These are phyloP conservation scores for Lactarius sp. DNA, from an alignment of 768 basidiomycete species.

Conservation along the genomic window DNA sequence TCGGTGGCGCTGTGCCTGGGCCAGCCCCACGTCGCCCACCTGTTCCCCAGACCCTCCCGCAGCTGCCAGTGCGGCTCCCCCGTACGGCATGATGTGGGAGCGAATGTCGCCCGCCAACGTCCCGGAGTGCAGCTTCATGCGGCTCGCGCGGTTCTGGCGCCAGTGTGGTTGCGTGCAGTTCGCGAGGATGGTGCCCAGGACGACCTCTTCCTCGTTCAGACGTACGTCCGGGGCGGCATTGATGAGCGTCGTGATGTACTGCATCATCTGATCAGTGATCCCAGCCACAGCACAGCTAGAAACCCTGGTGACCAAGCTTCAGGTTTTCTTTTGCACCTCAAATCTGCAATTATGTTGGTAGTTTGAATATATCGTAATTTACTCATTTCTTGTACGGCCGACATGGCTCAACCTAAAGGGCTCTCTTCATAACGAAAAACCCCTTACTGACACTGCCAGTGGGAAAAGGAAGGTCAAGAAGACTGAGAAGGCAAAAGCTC, in stretches of 20 bases:
- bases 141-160: conserved; percentile 52
- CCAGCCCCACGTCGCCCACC: conserved; percentile 64
- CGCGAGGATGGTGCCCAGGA: conserved; percentile 70
- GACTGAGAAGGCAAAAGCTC: too few species aligned
- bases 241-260: conserved; percentile 64
- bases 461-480: too few species aligned
- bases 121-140: conserved; percentile 57
- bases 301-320: too few species aligned
- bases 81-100: conserved; percentile 29
- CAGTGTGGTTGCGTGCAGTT: conserved; percentile 59
- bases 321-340: too few species aligned
- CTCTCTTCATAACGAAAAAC: too few species aligned
- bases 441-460: too few species aligned
- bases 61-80: conserved; percentile 18
- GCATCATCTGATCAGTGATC: conserved; percentile 49
- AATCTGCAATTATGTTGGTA: too few species aligned
- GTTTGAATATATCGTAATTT: too few species aligned
- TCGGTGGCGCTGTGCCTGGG: conserved; percentile 41
- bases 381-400: too few species aligned
- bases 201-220: conserved; percentile 68
- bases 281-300: too few species aligned
- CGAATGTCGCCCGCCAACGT: conserved; percentile 51
- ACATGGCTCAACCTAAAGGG: too few species aligned
- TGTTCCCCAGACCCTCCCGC: conserved; percentile 41
- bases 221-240: conserved; percentile 46